Conservation (phyloP, 106 monocot species). For the Xerophyta viscosa region DNA sequence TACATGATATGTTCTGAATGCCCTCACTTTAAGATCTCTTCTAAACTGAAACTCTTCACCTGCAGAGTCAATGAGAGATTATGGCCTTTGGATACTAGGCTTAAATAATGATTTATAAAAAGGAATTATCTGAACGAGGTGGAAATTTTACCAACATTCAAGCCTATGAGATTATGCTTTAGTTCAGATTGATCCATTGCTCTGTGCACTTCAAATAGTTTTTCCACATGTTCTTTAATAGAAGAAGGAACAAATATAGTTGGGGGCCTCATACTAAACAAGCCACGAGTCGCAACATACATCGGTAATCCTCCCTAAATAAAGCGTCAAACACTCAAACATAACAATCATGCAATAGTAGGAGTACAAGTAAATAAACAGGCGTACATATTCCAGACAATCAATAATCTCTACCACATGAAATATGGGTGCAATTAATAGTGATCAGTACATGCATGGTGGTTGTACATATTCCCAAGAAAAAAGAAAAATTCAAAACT, state of each 20-base stretch:
- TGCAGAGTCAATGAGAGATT: slow-evolving; percentile 14
- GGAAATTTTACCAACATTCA: slow-evolving; percentile 50
- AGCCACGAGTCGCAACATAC: slow-evolving; percentile 85
- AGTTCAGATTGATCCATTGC: slow-evolving; percentile 85
- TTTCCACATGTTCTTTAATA: slow-evolving; percentile 65
- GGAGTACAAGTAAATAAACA: too few relatives aligned
- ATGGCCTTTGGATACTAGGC: neutral
- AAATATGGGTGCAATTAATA: too few relatives aligned
- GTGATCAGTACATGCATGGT: too few relatives aligned
- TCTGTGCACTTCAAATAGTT: slow-evolving; percentile 73
- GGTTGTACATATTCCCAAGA: too few relatives aligned
- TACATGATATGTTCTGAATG: slow-evolving; percentile 86
- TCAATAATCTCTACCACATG: too few relatives aligned
- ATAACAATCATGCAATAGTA: too few relatives aligned
- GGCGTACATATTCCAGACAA: too few relatives aligned
- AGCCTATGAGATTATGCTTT: slow-evolving; percentile 55
- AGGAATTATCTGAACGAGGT: neutral
- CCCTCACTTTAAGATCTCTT: slow-evolving; percentile 80
- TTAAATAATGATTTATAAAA: neutral
- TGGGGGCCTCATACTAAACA: slow-evolving; percentile 79
- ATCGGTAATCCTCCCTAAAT: slow-evolving; percentile 91
- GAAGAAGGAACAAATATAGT: slow-evolving; percentile 77
- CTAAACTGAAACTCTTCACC: slow-evolving; percentile 81
- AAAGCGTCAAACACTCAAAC: too few relatives aligned
- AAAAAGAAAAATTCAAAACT: neutral